Evolutionary conservation across 306 rosid genomes (phyloP).

Genomic region (Rubus idaeus): DNA sequence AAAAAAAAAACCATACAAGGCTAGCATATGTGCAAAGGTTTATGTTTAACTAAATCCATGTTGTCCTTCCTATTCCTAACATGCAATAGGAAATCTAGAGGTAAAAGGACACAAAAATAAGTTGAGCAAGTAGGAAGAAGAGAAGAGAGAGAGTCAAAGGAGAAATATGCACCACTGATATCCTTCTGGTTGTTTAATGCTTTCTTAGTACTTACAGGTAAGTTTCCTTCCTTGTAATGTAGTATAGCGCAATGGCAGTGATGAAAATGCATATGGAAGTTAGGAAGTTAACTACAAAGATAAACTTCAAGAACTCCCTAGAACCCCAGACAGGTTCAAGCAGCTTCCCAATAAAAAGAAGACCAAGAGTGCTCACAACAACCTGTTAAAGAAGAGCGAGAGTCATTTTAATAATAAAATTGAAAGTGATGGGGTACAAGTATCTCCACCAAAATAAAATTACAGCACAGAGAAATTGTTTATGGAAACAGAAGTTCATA

Average conservation of each 20-base stretch:
- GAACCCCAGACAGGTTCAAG: conserved; percentile 97
- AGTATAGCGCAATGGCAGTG: conserved; percentile 86
- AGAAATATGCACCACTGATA: conserved; percentile 10
- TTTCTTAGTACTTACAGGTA: conserved; percentile 70
- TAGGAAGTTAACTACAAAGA: conserved; percentile 74
- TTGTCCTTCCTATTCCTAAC: conserved; percentile 4
- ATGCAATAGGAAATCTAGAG: conserved; percentile 2
- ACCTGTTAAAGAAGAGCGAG: conserved; percentile 46
- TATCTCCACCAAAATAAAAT: conserved; percentile 6
- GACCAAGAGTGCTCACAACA: conserved; percentile 60
- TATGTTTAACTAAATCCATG: neutral
- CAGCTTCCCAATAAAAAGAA: conserved; percentile 81
- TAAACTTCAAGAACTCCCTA: conserved; percentile 86
- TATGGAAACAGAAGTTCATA: conserved; percentile 32
- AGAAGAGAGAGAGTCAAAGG: too few species aligned
- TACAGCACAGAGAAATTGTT: conserved; percentile 2
- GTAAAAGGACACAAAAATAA: neutral
- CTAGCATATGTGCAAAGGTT: neutral
- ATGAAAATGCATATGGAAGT: conserved; percentile 74
- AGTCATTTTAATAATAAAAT: conserved; percentile 4
- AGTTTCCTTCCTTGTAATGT: conserved; percentile 62
- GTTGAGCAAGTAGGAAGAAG: conserved; percentile 19
- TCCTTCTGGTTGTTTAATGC: neutral
- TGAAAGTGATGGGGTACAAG: neutral
- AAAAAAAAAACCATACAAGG: conserved; percentile 9